phyloP scores from a whole-genome alignment of 179 eudicot genomes.

The Sideroxylon spinosum region DNA sequence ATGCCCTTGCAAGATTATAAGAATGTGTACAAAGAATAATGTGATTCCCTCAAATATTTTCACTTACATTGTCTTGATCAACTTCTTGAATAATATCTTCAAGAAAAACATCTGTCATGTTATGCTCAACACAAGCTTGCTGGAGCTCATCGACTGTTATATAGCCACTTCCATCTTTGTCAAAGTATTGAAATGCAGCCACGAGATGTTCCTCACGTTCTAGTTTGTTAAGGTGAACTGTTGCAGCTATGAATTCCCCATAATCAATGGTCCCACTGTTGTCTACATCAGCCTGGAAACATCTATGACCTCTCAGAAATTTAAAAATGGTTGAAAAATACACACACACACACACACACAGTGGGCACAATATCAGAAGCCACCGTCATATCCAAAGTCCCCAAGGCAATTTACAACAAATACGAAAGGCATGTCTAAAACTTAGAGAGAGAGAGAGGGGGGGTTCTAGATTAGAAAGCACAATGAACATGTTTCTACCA shows the following conservation, averaged over 20 bases:
- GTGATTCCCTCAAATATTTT: neutral
- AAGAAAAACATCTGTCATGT: conserved; percentile 56
- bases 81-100: conserved; percentile 79
- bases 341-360: neutral
- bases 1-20: neutral
- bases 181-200: conserved; percentile 61
- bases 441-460: neutral
- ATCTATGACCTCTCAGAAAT: conserved; percentile 16
- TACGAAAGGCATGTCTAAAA: neutral
- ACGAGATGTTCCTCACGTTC: conserved; percentile 66
- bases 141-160: conserved; percentile 87
- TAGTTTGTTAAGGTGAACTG: conserved; percentile 58
- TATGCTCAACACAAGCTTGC: conserved; percentile 74
- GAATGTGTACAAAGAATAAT: neutral
- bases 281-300: conserved; percentile 83
- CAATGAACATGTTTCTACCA: neutral
- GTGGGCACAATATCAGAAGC: neutral
- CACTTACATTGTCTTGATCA: conserved; percentile 81
- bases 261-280: conserved; percentile 82
- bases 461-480: neutral
- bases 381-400: neutral
- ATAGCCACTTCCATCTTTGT: conserved; percentile 85
- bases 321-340: neutral
- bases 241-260: conserved; percentile 65
- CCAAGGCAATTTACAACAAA: neutral